Conservation (phyloP, 2,329 filamentous ascomycete genomes). For the Byssoonygena ceratinophila region DNA sequence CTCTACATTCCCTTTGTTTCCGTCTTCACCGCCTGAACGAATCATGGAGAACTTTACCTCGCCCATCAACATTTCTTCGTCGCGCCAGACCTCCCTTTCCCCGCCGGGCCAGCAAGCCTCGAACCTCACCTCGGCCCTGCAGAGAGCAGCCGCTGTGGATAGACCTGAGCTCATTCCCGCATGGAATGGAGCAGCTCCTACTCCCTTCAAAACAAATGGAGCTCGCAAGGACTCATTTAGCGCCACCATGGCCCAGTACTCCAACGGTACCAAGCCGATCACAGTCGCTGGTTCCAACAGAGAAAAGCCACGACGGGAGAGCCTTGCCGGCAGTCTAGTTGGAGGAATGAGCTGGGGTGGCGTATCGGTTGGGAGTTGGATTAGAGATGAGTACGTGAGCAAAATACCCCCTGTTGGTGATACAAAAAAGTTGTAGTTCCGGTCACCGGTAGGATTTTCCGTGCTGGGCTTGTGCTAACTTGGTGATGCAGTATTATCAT, state of each 20-base stretch:
- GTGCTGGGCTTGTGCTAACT: slow-evolving; percentile 17
- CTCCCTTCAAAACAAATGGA: slow-evolving; percentile 29
- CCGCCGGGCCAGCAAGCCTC: slow-evolving; percentile 51
- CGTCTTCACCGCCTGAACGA: slow-evolving; percentile 26
- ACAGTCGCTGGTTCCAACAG: slow-evolving; percentile 43
- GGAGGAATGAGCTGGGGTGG: slow-evolving; percentile 96
- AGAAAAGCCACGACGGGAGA: slow-evolving; percentile 48
- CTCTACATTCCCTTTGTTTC: slow-evolving; percentile 33
- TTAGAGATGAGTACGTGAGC: slow-evolving; percentile 84
- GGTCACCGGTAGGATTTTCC: background rate
- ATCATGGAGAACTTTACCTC: slow-evolving; percentile 45
- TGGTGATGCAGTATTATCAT: slow-evolving; percentile 64
- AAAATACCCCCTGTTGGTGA: background rate
- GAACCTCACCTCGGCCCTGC: slow-evolving; percentile 52
- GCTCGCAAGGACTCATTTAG: slow-evolving; percentile 48
- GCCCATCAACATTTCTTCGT: slow-evolving; percentile 50
- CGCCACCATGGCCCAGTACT: slow-evolving; percentile 43
- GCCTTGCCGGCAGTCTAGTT: slow-evolving; percentile 50
- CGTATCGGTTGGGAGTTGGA: slow-evolving; percentile 90
- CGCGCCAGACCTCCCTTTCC: slow-evolving; percentile 46
- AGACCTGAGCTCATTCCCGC: slow-evolving; percentile 36
- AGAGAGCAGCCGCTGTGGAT: slow-evolving; percentile 38
- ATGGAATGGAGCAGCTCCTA: slow-evolving; percentile 32
- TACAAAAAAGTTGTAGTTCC: background rate
- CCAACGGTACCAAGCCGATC: slow-evolving; percentile 50